These are phyloP conservation scores for Desmodesmus armatus DNA, from an alignment of 139 green algal species.

Conservation along the genomic window DNA sequence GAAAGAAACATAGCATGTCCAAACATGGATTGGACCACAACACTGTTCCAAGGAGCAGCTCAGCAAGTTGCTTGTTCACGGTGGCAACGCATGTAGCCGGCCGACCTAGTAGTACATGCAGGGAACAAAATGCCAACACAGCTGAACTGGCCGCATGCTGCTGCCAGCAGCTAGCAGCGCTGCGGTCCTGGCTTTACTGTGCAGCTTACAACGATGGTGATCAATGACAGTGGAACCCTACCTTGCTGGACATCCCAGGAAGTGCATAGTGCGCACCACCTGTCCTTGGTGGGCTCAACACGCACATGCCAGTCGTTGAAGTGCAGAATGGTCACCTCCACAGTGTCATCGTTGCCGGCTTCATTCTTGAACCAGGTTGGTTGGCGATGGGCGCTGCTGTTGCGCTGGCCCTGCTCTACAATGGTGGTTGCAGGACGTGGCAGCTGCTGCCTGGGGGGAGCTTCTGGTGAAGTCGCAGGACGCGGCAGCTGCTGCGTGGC, in stretches of 20 bases:
- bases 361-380: no score
- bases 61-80: no score
- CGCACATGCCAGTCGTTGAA: conserved; percentile 57
- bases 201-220: not conserved
- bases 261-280: conserved; percentile 17
- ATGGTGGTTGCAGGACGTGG: not conserved
- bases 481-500: not conserved
- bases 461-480: not conserved
- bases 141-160: not conserved
- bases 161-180: not conserved
- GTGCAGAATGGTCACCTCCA: conserved; percentile 50
- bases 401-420: not conserved
- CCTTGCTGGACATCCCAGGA: conserved; percentile 10
- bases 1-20: no score
- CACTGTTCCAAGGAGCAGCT: no score
- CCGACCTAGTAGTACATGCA: no score
- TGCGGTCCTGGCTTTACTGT: not conserved
- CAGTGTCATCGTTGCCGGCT: not conserved
- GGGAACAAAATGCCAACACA: not conserved
- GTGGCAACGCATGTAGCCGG: no score
- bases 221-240: not conserved
- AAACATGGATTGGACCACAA: no score
- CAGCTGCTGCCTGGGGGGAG: not conserved
- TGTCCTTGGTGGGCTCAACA: conserved; percentile 30
- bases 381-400: no score